These are phyloP conservation scores for Tubosaeta sp. DNA, from an alignment of 768 basidiomycete genomes.

Conservation along the genomic window DNA sequence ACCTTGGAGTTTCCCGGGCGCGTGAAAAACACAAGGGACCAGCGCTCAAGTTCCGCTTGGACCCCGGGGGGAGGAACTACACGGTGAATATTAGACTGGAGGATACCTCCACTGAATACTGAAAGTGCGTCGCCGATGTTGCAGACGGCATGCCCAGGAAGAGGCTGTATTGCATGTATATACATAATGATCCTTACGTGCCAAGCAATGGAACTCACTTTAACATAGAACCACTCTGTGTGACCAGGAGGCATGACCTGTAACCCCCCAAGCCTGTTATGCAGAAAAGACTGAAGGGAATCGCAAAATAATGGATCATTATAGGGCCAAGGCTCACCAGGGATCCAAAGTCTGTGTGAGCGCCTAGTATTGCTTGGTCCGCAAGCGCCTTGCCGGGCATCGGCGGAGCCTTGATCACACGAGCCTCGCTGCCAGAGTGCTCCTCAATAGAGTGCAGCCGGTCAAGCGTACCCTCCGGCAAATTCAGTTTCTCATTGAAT, in stretches of 20 bases:
- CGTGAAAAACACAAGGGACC: constrained; percentile 68
- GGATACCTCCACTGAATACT: constrained; percentile 59
- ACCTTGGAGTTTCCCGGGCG: constrained; percentile 52
- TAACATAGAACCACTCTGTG: constrained; percentile 65
- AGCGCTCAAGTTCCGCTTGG: constrained; percentile 51
- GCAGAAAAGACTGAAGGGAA: constrained; percentile 53
- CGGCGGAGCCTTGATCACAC: constrained; percentile 49
- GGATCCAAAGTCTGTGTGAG: constrained; percentile 76
- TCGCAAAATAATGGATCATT: not conserved
- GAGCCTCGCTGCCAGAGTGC: constrained; percentile 53
- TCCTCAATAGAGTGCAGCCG: constrained; percentile 42
- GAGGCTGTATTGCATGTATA: constrained; percentile 36
- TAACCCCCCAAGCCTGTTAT: constrained; percentile 66
- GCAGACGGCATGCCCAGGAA: constrained; percentile 55
- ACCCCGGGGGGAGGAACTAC: constrained; percentile 59
- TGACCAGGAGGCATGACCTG: constrained; percentile 62
- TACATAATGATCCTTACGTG: not conserved
- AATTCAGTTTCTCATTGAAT: constrained; percentile 53
- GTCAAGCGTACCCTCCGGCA: constrained; percentile 46
- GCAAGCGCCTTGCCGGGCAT: constrained; percentile 22
- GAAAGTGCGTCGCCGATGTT: constrained; percentile 61
- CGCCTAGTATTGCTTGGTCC: constrained; percentile 47
- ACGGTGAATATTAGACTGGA: constrained; percentile 61
- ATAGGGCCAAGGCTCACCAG: constrained; percentile 36
- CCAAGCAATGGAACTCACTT: constrained; percentile 30